Evolutionary conservation across 805 yeast species (phyloP), one percentile per base, ranked within the genome.

Genomic region (Barnettozyma vustinii): DNA sequence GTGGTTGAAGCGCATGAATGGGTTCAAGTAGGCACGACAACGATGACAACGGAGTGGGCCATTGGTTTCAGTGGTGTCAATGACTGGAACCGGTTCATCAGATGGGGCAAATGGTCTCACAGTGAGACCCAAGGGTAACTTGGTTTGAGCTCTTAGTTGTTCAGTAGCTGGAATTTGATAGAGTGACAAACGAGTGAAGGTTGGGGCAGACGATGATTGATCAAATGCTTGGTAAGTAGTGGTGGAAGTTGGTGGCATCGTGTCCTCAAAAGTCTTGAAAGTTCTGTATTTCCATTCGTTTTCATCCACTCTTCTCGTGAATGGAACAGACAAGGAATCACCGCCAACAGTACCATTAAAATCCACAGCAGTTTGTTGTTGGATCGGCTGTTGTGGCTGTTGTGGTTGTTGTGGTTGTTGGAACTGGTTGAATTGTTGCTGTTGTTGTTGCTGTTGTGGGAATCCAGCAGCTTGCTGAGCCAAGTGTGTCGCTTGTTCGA

Each of bases 31-130:
- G 1, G 96, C 80, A 48, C 97, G 79, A 69, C 99, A 94, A 53
- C 98, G 83, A 56, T 80, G 78, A 68, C 99, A 94, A 56, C 99
- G 78, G 32, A 95, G 83, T 0, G 96, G 96, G 1, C 89, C 88
- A 15, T 74, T 61, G 7, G 61, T 60, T 3, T 41, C 41, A 21
- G 73, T 67, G 69, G 79, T 77, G 60, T 87, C 91, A 5, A 84
- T 82, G 5, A 75, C 73, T 0, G 96, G 95, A 2, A 90, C 77
- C 0, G 67, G 67, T 2, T 67, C 63, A 30, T 71, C 66, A 12
- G 66, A 55, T 12, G 81, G 81, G 0, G 96, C 96, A 72, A 94
- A 89, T 5, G 99, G 99, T 46, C 88, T 79, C 20, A 90, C 68
- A 3, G 89, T 73, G 49, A 92, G 68, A 0, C 96, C 95, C 39